Base-by-base conservation (phyloP, 2,329 filamentous ascomycete species). In the Neocatenulostroma microsporum region DNA sequence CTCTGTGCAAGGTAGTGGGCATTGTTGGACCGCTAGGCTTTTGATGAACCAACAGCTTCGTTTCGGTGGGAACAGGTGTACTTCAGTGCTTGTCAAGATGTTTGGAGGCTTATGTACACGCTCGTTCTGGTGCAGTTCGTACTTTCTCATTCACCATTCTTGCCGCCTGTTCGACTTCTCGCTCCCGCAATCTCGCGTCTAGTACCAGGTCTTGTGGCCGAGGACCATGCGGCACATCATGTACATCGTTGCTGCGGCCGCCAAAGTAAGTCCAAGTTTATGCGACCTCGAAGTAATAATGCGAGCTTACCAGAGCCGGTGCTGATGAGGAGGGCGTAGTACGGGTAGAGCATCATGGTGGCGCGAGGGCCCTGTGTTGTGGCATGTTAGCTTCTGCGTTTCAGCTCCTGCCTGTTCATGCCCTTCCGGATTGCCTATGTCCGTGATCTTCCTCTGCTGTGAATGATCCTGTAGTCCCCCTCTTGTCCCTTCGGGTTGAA, bases 151-250 rank as follows among this genome's bases (percentile, higher is more conserved):
- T n/a, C n/a, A n/a, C n/a, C n/a, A n/a, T n/a, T n/a, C n/a, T n/a
- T n/a, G n/a, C n/a, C n/a, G n/a, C n/a, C n/a, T n/a, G n/a, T n/a
- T n/a, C n/a, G n/a, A n/a, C n/a, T n/a, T n/a, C n/a, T n/a, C n/a
- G n/a, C n/a, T n/a, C n/a, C n/a, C n/a, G n/a, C n/a, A n/a, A n/a
- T n/a, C n/a, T n/a, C n/a, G n/a, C 12, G 9, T 30, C 20, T 36
- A 53, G 39, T 46, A 84, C 78, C 79, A 87, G 45, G 79, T 84
- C 75, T 86, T 88, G 73, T 88, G 76, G 56, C 84, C 84, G 25
- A 79, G 60, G 47, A 83, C 67, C 69, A 83, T 78, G 60, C 84
- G 81, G 61, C 72, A 67, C 69, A 82, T 79, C 68, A 80, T 81
- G 70, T 83, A 89, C 65, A 84, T 67, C 47, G 61, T 57, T 37